phyloP scores from a whole-genome alignment of 2,329 filamentous ascomycete species.

The Cercospora sp. region DNA sequence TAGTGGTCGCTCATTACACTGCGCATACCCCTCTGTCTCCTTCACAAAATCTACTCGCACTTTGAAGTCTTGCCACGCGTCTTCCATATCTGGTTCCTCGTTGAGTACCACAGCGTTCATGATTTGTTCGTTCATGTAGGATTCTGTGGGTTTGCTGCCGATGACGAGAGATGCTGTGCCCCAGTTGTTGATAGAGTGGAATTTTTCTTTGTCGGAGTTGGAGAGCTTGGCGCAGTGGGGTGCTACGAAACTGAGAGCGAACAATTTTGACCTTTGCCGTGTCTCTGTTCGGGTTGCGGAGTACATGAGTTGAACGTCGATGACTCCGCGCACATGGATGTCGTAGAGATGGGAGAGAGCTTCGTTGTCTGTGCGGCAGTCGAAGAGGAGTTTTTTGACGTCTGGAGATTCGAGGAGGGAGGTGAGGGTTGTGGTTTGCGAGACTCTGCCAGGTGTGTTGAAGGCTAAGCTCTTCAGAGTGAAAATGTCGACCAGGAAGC shows the following conservation, averaged over 20 bases:
- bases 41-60: not conserved
- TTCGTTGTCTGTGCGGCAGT: slow-evolving; percentile 60
- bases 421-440: slow-evolving; percentile 35
- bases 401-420: slow-evolving; percentile 47
- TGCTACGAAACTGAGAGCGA: not conserved
- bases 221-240: not conserved
- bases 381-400: slow-evolving; percentile 58
- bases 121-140: not conserved
- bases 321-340: slow-evolving; percentile 48
- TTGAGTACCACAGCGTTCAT: not conserved
- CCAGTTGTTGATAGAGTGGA: not conserved
- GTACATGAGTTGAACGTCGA: slow-evolving; percentile 61
- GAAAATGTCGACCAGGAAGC: slow-evolving; percentile 51
- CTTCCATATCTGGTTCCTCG: not conserved
- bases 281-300: slow-evolving; percentile 40
- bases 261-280: not conserved
- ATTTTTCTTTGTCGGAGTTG: not conserved
- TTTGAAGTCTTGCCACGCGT: not conserved
- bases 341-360: slow-evolving; percentile 42
- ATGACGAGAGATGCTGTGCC: not conserved
- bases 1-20: not conserved
- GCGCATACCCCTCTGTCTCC: not conserved
- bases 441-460: slow-evolving; percentile 29
- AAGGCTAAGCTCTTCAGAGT: slow-evolving; percentile 46
- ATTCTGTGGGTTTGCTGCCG: not conserved